phyloP scores from a whole-genome alignment of 202 grass and related monocot species.

The Elaeis oleifera region DNA sequence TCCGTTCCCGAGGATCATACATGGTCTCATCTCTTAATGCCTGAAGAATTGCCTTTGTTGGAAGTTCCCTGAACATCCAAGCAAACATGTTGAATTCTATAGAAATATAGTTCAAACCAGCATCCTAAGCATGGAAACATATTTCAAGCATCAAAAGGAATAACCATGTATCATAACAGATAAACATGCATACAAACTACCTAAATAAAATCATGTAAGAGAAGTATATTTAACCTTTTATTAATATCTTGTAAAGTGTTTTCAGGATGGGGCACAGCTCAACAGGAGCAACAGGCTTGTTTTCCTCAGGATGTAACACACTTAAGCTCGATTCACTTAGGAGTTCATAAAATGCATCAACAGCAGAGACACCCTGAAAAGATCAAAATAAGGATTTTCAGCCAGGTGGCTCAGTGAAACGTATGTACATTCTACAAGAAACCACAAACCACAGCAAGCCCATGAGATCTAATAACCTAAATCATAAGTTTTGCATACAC shows the following conservation, averaged over 20 bases:
- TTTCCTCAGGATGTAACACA: constrained; percentile 87
- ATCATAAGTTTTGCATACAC: no score
- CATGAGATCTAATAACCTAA: no score
- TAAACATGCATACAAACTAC: no score
- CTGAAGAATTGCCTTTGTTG: constrained; percentile 74
- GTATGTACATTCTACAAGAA: no score
- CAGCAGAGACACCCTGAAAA: constrained; percentile 92
- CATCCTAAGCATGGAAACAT: no score
- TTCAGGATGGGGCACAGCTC: constrained; percentile 96
- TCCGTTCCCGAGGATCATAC: constrained; percentile 91
- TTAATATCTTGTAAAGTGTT: constrained; percentile 88
- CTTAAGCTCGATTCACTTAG: constrained; percentile 89
- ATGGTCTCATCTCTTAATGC: constrained; percentile 93
- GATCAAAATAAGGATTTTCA: constrained; percentile 19
- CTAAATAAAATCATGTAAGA: constrained; percentile 1
- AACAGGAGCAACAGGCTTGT: constrained; percentile 73
- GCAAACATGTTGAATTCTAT: constrained; percentile 3
- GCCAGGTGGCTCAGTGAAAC: no score
- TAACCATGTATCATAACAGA: no score
- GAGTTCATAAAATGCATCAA: constrained; percentile 91
- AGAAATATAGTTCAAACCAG: not conserved
- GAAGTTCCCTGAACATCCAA: constrained; percentile 51
- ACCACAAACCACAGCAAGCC: no score
- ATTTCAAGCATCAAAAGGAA: no score
- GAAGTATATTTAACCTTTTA: constrained; percentile 47